A percentile compares a stretch with the other conserved stretches of the same genome.
Evolutionary conservation across 495 filamentous ascomycete species (phyloP).

Genomic region (Tuber melanosporum): DNA sequence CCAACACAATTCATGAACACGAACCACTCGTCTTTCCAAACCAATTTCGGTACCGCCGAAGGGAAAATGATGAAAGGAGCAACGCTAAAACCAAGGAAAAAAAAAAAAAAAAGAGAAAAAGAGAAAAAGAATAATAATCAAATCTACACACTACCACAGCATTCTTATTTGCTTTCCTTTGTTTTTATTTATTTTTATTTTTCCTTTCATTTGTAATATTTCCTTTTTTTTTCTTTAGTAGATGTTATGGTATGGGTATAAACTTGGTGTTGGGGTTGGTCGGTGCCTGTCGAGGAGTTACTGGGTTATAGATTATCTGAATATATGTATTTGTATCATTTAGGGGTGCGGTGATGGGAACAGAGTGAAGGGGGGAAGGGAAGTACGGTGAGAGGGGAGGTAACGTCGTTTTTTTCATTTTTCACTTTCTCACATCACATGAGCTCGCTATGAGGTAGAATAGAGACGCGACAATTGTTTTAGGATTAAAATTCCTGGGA

Average conservation of each 20-base stretch:
- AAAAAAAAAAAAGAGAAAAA: neutral
- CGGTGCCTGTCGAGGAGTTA: constrained; percentile 40
- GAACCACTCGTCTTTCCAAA: constrained; percentile 14
- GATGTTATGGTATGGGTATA: constrained; percentile 39
- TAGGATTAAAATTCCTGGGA: neutral
- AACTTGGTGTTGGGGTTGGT: constrained; percentile 41
- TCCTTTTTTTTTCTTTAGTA: constrained; percentile 30
- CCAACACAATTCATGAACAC: constrained; percentile 35
- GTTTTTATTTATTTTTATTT: constrained; percentile 25
- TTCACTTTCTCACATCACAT: neutral
- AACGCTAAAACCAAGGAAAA: constrained; percentile 24
- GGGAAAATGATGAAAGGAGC: constrained; percentile 13
- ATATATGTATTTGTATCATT: constrained; percentile 40
- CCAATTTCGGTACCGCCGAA: constrained; percentile 21
- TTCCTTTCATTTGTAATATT: constrained; percentile 11
- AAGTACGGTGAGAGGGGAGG: neutral
- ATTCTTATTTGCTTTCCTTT: constrained; percentile 35
- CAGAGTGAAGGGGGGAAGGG: neutral
- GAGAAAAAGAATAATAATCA: neutral
- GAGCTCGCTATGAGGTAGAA: neutral
- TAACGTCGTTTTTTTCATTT: neutral
- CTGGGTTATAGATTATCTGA: constrained; percentile 42
- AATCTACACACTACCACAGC: constrained; percentile 8
- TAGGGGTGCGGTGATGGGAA: constrained; percentile 10
- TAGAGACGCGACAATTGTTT: neutral